Conservation (phyloP, 2,329 filamentous ascomycete genomes). For the Penicillium rolfsii region DNA sequence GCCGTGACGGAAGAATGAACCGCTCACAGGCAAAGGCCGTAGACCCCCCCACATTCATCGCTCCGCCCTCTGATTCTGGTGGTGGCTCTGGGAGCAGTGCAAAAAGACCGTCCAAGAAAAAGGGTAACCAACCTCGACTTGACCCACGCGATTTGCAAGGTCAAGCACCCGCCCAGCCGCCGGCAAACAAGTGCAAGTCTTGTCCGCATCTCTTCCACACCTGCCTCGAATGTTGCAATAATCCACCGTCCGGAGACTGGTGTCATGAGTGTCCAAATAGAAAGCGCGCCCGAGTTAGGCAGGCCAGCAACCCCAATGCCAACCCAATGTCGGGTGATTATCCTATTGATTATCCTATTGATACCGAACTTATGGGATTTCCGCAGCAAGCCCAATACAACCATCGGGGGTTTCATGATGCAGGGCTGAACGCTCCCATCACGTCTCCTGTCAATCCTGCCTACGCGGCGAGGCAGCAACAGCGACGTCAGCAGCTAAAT, state of each 20-base stretch:
- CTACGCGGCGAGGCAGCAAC: too few relatives aligned
- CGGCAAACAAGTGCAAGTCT: background rate
- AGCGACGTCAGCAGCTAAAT: too few relatives aligned
- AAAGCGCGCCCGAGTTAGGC: background rate
- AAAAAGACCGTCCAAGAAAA: background rate
- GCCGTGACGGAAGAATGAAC: background rate
- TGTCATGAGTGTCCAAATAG: background rate
- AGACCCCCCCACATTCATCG: background rate
- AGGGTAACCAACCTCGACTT: background rate
- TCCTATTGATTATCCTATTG: background rate
- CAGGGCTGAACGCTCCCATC: too few relatives aligned
- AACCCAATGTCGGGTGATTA: background rate
- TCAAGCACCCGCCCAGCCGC: background rate
- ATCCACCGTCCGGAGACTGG: background rate
- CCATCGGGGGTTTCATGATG: background rate
- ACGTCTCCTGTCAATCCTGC: too few relatives aligned
- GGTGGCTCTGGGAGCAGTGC: background rate
- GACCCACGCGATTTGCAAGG: background rate
- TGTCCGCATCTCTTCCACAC: background rate
- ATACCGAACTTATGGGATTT: background rate
- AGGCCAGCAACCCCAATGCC: background rate
- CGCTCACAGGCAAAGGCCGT: background rate
- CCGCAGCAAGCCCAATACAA: background rate
- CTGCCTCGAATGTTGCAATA: background rate
- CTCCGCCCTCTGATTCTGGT: background rate